phyloP scores from a whole-genome alignment of 2,329 filamentous ascomycete species.

The Neurospora sp. region DNA sequence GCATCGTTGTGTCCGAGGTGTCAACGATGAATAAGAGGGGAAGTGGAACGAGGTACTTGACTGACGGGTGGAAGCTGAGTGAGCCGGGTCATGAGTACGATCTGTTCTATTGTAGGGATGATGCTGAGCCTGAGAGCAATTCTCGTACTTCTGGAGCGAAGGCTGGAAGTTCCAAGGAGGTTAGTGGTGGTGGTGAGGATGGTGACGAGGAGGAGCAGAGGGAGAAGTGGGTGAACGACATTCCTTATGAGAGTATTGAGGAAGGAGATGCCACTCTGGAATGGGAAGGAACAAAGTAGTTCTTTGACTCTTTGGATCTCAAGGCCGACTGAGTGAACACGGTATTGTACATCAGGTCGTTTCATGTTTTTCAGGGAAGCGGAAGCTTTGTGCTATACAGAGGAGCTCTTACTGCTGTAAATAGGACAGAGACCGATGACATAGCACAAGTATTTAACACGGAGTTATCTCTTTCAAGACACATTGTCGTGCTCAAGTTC shows the following conservation, averaged over 20 bases:
- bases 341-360: no score
- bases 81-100: neutral
- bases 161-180: neutral
- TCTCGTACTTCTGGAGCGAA: neutral
- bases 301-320: neutral
- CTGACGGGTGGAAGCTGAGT: neutral
- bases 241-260: neutral
- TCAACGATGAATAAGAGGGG: neutral
- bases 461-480: neutral
- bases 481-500: neutral
- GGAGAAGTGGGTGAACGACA: neutral
- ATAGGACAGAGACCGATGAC: neutral
- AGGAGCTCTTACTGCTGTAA: neutral
- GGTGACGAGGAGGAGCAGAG: neutral
- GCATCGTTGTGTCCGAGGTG: neutral
- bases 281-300: neutral
- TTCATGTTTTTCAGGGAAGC: no score
- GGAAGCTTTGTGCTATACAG: neutral
- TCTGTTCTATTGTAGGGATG: neutral
- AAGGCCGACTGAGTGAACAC: neutral
- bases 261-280: neutral
- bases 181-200: neutral
- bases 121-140: neutral
- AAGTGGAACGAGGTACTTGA: neutral
- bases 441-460: neutral